These are phyloP conservation scores for Aegilops tauschii DNA, from an alignment of 176 grass and related monocot species.

Conservation along the genomic window DNA sequence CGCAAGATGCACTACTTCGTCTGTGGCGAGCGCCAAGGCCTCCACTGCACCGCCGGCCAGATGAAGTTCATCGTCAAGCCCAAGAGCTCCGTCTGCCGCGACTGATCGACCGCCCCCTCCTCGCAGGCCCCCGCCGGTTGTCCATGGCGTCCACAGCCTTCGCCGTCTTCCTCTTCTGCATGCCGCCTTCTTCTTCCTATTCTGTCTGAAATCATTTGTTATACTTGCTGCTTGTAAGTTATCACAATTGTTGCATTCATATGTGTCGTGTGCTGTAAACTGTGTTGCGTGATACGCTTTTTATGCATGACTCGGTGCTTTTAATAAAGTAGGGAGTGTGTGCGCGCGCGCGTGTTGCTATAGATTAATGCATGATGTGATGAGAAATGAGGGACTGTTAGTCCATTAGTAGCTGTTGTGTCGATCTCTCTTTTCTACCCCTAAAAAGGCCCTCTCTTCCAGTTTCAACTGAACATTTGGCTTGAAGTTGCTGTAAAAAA, in stretches of 20 bases:
- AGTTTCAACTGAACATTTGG: too few relatives aligned
- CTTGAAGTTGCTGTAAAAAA: too few relatives aligned
- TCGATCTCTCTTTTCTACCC: too few relatives aligned
- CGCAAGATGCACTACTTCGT: slow-evolving; percentile 88
- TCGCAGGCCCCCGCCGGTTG: background rate
- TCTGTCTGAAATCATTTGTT: background rate
- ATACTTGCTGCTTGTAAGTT: slow-evolving; percentile 2
- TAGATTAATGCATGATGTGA: background rate
- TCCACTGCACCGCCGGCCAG: slow-evolving; percentile 70
- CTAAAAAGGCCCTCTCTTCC: too few relatives aligned
- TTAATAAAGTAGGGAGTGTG: background rate
- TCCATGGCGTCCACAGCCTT: background rate
- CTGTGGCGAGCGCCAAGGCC: slow-evolving; percentile 68
- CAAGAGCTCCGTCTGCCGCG: slow-evolving; percentile 42
- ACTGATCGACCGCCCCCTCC: background rate
- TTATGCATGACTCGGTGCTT: background rate
- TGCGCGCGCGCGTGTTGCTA: background rate
- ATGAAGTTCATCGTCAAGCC: slow-evolving; percentile 94
- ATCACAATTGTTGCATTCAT: background rate
- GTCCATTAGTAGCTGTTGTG: background rate
- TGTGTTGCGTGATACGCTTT: background rate
- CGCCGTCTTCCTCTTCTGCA: slow-evolving; percentile 23
- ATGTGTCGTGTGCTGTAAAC: background rate
- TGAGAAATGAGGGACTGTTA: background rate
- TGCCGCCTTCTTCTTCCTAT: slow-evolving; percentile 18